Percentiles rank a stretch among this genome's conserved stretches.
phyloP scores from a whole-genome alignment of 1,284 basidiomycete genomes.

The Athelia psychrophila region DNA sequence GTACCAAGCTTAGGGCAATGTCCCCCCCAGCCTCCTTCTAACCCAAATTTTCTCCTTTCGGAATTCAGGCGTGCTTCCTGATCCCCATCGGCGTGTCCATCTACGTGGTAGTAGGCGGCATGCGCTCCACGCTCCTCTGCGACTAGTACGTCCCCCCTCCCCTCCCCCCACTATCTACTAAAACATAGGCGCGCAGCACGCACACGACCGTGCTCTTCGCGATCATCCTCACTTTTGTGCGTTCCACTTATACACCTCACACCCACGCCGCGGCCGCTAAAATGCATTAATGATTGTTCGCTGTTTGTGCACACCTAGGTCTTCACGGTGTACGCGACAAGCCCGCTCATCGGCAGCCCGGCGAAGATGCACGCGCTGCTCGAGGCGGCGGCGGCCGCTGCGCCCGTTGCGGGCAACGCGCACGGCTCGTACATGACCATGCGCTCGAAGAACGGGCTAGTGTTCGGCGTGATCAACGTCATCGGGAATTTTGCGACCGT shows the following conservation, averaged over 20 bases:
- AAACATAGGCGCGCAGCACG: too few relatives aligned
- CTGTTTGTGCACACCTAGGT: too few relatives aligned
- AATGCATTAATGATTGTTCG: too few relatives aligned
- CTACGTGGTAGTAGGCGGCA: constrained; percentile 62
- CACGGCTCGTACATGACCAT: constrained; percentile 77
- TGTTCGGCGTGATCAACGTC: constrained; percentile 89
- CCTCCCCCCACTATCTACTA: constrained; percentile 18
- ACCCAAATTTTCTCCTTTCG: background rate
- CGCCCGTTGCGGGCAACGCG: constrained; percentile 63
- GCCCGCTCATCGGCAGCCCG: constrained; percentile 57
- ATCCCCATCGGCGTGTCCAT: constrained; percentile 62
- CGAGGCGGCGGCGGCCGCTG: constrained; percentile 37
- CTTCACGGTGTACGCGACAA: constrained; percentile 78
- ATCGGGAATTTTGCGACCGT: constrained; percentile 83
- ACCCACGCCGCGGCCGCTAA: too few relatives aligned
- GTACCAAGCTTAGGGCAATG: background rate
- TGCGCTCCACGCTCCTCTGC: constrained; percentile 57
- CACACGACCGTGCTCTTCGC: constrained; percentile 81
- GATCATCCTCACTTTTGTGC: constrained; percentile 67
- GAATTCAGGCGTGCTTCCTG: constrained; percentile 75
- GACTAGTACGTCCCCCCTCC: constrained; percentile 59
- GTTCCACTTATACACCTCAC: too few relatives aligned
- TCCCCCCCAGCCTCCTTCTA: background rate
- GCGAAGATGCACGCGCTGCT: constrained; percentile 59
- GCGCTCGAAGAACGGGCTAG: constrained; percentile 76